phyloP scores from a whole-genome alignment of 2,329 filamentous ascomycete genomes.

The Cytospora chrysosperma region DNA sequence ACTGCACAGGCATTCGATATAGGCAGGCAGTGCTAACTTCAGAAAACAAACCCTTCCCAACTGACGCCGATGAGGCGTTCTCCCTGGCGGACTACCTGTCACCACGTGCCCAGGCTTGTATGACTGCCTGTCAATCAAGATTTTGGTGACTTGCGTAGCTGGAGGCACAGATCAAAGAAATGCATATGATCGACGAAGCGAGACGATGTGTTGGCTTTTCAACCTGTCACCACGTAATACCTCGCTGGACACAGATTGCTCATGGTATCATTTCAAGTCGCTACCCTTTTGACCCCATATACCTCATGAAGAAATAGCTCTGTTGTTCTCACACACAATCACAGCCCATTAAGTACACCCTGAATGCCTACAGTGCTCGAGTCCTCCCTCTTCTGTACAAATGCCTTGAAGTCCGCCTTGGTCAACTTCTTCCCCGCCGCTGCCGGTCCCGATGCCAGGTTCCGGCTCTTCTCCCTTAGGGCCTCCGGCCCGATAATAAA shows the following conservation, averaged over 20 bases:
- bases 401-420: slow-evolving; percentile 75
- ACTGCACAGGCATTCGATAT: not conserved
- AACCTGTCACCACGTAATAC: not conserved
- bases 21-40: not conserved
- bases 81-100: not conserved
- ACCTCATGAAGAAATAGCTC: not conserved
- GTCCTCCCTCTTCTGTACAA: slow-evolving; percentile 84
- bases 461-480: slow-evolving; percentile 67
- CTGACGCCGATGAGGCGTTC: not conserved
- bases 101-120: not conserved
- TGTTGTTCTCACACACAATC: slow-evolving; percentile 15
- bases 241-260: slow-evolving; percentile 1
- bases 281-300: not conserved
- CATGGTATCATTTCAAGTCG: slow-evolving; percentile 25
- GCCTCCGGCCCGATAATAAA: slow-evolving; percentile 91
- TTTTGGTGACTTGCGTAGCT: not conserved
- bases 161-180: not conserved
- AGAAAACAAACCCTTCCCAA: not conserved
- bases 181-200: no score
- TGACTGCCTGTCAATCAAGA: not conserved
- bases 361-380: slow-evolving; percentile 78
- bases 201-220: not conserved
- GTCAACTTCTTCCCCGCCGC: slow-evolving; percentile 53
- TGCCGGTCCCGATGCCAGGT: slow-evolving; percentile 45
- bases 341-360: slow-evolving; percentile 70